Evolutionary conservation across 306 rosid genomes (phyloP).

Genomic region (Crotalaria pallida): DNA sequence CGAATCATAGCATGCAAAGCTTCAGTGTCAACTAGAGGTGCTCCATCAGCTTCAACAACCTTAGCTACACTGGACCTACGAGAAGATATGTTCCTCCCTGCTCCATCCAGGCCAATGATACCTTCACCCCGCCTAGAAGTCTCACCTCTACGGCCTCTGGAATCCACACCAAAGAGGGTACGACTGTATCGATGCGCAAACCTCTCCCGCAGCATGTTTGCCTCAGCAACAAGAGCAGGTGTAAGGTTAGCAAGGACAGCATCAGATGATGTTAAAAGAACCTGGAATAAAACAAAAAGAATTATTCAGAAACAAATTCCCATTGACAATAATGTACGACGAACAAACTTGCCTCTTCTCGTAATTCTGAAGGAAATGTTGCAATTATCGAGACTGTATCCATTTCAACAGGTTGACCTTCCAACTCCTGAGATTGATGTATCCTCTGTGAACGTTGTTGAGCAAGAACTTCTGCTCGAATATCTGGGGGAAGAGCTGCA

Average conservation of each 20-base stretch:
- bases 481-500: slow-evolving; percentile 96
- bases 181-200: slow-evolving; percentile 93
- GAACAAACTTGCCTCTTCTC: slow-evolving; percentile 71
- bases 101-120: slow-evolving; percentile 56
- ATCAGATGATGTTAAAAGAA: slow-evolving; percentile 93
- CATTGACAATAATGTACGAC: not conserved
- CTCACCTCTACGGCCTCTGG: slow-evolving; percentile 93
- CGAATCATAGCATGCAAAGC: slow-evolving; percentile 86
- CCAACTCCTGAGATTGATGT: slow-evolving; percentile 93
- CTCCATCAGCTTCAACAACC: slow-evolving; percentile 92
- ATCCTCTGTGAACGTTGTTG: slow-evolving; percentile 95
- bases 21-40: slow-evolving; percentile 72
- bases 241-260: slow-evolving; percentile 93
- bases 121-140: slow-evolving; percentile 76
- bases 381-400: slow-evolving; percentile 98
- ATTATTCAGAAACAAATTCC: slow-evolving; percentile 7
- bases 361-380: slow-evolving; percentile 89
- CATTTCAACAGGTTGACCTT: slow-evolving; percentile 98
- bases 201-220: slow-evolving; percentile 91
- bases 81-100: slow-evolving; percentile 58
- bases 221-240: slow-evolving; percentile 98
- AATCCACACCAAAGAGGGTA: slow-evolving; percentile 84
- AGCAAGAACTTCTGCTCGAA: slow-evolving; percentile 95
- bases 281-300: slow-evolving; percentile 39
- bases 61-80: slow-evolving; percentile 72